Conservation (phyloP, 2,329 filamentous ascomycete genomes). For the Erysiphe pisi region DNA sequence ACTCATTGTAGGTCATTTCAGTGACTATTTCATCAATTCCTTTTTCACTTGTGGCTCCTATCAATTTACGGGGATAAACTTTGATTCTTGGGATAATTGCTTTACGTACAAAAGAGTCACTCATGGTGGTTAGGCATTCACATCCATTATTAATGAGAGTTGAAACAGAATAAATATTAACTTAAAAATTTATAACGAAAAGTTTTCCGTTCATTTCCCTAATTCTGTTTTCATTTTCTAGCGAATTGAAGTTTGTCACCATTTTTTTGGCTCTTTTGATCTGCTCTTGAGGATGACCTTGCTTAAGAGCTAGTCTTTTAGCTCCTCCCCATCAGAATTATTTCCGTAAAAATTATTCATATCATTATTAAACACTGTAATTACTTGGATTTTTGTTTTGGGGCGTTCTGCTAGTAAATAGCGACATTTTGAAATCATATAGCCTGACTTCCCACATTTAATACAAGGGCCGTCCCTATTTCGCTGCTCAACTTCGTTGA, state of each 20-base stretch:
- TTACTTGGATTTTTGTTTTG: background rate
- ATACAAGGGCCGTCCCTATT: background rate
- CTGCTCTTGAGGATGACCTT: background rate
- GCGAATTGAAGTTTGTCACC: background rate
- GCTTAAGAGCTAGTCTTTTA: background rate
- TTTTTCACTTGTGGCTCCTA: background rate
- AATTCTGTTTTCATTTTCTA: background rate
- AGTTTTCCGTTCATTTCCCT: background rate
- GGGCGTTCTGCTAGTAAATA: background rate
- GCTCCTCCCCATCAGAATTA: no score
- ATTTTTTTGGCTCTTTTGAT: no score
- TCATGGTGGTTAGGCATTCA: background rate
- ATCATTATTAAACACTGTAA: no score
- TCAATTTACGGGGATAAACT: background rate
- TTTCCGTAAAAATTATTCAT: no score
- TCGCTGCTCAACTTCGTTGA: background rate
- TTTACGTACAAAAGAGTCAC: conserved; percentile 2
- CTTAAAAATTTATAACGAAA: background rate
- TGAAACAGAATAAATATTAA: background rate
- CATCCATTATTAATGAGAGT: conserved; percentile 15
- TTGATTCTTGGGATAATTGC: background rate
- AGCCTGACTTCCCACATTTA: background rate
- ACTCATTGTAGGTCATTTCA: background rate
- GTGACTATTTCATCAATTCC: background rate
- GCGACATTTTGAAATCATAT: background rate